Evolutionary conservation across 345 rosid species (phyloP), one percentile per base, ranked within the genome.

Genomic region (Camelina sativa): DNA sequence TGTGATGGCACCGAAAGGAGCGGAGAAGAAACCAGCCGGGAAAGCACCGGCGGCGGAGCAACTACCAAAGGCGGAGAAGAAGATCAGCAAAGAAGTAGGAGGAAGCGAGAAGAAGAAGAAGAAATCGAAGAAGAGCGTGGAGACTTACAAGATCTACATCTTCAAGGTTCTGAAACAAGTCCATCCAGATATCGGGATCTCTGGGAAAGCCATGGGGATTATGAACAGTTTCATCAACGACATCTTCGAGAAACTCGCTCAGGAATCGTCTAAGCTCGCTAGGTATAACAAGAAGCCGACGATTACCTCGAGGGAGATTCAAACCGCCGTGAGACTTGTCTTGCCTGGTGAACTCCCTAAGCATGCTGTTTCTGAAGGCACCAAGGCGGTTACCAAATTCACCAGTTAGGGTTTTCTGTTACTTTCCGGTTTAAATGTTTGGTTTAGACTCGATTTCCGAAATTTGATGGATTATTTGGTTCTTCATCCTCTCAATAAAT

Each of bases 141-240:
- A 88, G 83, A 86, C 92, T 0, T 88, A 88, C 78, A 88, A 86
- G 86, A 88, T 88, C 75, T 88, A 71, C 46, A 41, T 41, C 46
- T 41, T 41, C 46, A 41, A 41, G 46, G n/a, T 41, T 12, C 46
- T 41, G 46, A 41, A 41, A 41, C 46, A 41, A 41, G 46, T 41
- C 13, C 46, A 41, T 41, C 46, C 46, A 41, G 46, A 41, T 41
- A 12, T 41, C 1, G 46, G 46, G 5, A 41, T 41, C 46, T 41
- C 46, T 41, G 46, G 46, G 46, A 41, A 41, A 41, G 46, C 46
- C 4, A 41, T 41, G 46, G 46, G 46, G n/a, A 41, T 41, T 4
- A 41, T 41, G 46, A 41, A 41, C n/a, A 41, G 46, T 41, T 41
- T 41, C 46, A 41, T 41, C n/a, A 41, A 41, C 1, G 46, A 41